A percentile compares a stretch with the other conserved stretches of the same genome.
Evolutionary conservation across 2,329 filamentous ascomycete genomes (phyloP).

Genomic region (Apiospora arundinis): DNA sequence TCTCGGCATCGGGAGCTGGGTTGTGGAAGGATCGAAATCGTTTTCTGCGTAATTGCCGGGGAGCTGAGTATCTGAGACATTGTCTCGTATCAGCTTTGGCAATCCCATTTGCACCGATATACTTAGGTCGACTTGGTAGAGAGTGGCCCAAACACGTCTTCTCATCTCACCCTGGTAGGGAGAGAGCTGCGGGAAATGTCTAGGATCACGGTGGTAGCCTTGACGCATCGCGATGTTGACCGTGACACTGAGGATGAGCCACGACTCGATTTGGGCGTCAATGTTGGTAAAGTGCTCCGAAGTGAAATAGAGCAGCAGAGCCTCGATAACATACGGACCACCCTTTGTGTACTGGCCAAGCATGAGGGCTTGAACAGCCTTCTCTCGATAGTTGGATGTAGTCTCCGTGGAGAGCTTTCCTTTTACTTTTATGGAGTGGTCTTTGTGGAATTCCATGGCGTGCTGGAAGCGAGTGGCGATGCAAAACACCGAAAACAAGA

Average conservation of each 20-base stretch:
- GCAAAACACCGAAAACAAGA: conserved; percentile 53
- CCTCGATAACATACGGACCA: conserved; percentile 49
- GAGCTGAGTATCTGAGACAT: conserved; percentile 44
- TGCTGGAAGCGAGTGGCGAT: conserved; percentile 41
- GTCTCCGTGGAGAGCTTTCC: conserved; percentile 24
- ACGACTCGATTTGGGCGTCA: conserved; percentile 43
- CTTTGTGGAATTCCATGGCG: conserved; percentile 23
- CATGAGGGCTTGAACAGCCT: conserved; percentile 44
- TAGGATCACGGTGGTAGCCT: conserved; percentile 52
- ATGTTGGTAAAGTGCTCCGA: conserved; percentile 38
- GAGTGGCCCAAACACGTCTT: conserved; percentile 49
- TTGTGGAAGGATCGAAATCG: conserved; percentile 46
- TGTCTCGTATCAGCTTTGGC: conserved; percentile 47
- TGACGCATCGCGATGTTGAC: conserved; percentile 43
- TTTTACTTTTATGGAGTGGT: conserved; percentile 25
- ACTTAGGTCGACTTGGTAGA: conserved; percentile 49
- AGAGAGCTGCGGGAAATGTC: conserved; percentile 47
- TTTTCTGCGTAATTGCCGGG: conserved; percentile 51
- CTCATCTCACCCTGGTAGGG: conserved; percentile 52
- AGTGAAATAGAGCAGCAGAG: conserved; percentile 43
- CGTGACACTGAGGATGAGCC: conserved; percentile 42
- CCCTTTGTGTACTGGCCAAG: conserved; percentile 49
- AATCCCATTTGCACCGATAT: conserved; percentile 51
- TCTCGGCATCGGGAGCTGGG: conserved; percentile 45
- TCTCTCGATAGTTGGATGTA: conserved; percentile 33